These are phyloP conservation scores for Oidium heveae DNA, from an alignment of 2,329 filamentous ascomycete species.

Conservation along the genomic window DNA sequence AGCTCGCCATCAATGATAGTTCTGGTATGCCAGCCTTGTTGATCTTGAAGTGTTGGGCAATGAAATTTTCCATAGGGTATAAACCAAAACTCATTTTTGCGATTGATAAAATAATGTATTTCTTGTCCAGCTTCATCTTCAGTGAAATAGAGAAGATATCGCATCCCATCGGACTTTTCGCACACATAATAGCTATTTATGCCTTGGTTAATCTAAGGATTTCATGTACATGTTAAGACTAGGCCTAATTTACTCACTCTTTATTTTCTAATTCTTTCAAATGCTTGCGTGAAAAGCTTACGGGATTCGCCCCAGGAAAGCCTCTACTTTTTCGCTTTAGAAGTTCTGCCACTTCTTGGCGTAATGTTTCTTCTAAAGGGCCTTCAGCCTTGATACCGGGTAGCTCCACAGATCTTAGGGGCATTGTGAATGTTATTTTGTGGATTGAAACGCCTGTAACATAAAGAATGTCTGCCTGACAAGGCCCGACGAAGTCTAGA, in stretches of 20 bases:
- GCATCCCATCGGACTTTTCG: constrained; percentile 92
- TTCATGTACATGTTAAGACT: neutral
- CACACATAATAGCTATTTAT: constrained; percentile 63
- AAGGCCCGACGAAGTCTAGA: too few relatives aligned
- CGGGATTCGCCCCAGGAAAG: constrained; percentile 84
- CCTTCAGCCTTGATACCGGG: constrained; percentile 40
- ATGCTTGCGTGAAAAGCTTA: constrained; percentile 68
- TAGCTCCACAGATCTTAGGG: constrained; percentile 20
- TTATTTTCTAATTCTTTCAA: constrained; percentile 54
- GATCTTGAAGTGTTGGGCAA: constrained; percentile 47
- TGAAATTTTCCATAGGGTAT: constrained; percentile 46
- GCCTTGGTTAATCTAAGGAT: constrained; percentile 1
- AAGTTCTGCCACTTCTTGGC: constrained; percentile 47
- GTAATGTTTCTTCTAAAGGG: constrained; percentile 35
- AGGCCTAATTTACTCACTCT: constrained; percentile 28
- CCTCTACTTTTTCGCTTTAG: constrained; percentile 40
- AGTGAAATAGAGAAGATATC: constrained; percentile 82
- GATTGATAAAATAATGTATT: constrained; percentile 80
- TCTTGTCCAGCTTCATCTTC: constrained; percentile 34
- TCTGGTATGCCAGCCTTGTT: constrained; percentile 43
- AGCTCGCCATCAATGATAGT: constrained; percentile 86
- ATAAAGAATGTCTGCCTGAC: too few relatives aligned
- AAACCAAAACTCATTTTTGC: constrained; percentile 91
- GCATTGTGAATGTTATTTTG: neutral
- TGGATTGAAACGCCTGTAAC: neutral